These are phyloP conservation scores for Mrakia blollopis DNA, from an alignment of 768 basidiomycete species.

Conservation along the genomic window DNA sequence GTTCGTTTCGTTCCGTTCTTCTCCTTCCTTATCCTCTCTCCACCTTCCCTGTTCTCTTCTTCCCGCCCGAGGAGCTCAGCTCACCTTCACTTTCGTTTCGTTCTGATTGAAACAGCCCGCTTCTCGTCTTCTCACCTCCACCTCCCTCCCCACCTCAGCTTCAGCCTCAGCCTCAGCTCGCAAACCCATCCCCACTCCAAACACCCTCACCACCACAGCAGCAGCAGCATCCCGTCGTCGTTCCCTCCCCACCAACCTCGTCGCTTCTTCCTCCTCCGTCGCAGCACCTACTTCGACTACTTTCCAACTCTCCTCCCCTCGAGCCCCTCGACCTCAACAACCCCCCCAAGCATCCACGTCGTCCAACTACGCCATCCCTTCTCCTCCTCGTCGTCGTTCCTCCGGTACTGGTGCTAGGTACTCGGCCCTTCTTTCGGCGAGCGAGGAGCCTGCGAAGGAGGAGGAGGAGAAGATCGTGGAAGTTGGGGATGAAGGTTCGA, in stretches of 20 bases:
- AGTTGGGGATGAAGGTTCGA: background rate
- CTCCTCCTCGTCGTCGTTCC: background rate
- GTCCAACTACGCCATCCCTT: background rate
- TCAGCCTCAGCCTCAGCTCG: background rate
- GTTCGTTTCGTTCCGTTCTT: background rate
- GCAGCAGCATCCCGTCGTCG: background rate
- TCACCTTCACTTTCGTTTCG: background rate
- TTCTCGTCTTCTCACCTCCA: background rate
- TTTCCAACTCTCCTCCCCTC: background rate
- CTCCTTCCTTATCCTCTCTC: background rate
- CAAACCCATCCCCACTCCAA: background rate
- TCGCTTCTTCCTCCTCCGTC: background rate
- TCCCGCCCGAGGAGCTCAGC: background rate
- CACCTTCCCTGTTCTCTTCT: no score
- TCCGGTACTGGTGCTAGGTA: background rate
- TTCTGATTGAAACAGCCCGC: background rate
- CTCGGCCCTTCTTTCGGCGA: background rate
- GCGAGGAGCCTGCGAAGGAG: background rate
- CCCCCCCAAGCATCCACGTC: background rate
- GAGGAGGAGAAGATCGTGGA: background rate
- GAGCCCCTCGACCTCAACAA: background rate
- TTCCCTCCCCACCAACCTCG: background rate
- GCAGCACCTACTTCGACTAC: no score
- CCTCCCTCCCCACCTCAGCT: background rate
- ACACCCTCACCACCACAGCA: background rate